Evolutionary conservation across 2,329 filamentous ascomycete species (phyloP).

Genomic region (Calonectria hawksworthii): DNA sequence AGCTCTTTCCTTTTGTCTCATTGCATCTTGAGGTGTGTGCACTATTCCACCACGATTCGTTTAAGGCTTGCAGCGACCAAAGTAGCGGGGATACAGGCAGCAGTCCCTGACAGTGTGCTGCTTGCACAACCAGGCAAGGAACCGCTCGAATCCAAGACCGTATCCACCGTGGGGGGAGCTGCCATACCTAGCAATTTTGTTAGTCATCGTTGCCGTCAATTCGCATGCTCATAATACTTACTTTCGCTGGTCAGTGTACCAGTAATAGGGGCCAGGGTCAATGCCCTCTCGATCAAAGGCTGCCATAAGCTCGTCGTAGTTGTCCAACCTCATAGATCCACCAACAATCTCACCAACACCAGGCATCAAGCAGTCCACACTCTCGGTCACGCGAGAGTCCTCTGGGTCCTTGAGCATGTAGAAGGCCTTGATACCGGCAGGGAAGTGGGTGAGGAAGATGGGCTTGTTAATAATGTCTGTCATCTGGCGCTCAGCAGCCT

Average conservation of each 20-base stretch:
- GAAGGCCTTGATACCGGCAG: slow-evolving; percentile 81
- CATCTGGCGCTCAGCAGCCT: slow-evolving; percentile 96
- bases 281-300: slow-evolving; percentile 92
- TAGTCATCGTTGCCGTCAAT: not conserved
- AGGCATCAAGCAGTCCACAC: slow-evolving; percentile 2
- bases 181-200: slow-evolving; percentile 65
- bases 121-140: slow-evolving; percentile 75
- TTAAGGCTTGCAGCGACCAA: slow-evolving; percentile 84
- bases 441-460: slow-evolving; percentile 98
- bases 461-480: slow-evolving; percentile 96
- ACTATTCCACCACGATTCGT: slow-evolving; percentile 25
- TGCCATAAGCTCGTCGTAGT: slow-evolving; percentile 88
- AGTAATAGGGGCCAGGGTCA: slow-evolving; percentile 89
- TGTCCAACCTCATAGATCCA: slow-evolving; percentile 95
- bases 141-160: slow-evolving; percentile 89
- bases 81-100: slow-evolving; percentile 85
- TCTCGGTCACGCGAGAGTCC: not conserved
- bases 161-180: slow-evolving; percentile 94
- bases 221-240: slow-evolving; percentile 49
- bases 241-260: slow-evolving; percentile 99
- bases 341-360: slow-evolving; percentile 1
- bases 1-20: not conserved
- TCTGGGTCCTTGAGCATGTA: not conserved
- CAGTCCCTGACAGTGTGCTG: slow-evolving; percentile 75
- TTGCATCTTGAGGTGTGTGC: not conserved